phyloP scores from a whole-genome alignment of 805 yeast genomes.

The Ogataea dorogensis region DNA sequence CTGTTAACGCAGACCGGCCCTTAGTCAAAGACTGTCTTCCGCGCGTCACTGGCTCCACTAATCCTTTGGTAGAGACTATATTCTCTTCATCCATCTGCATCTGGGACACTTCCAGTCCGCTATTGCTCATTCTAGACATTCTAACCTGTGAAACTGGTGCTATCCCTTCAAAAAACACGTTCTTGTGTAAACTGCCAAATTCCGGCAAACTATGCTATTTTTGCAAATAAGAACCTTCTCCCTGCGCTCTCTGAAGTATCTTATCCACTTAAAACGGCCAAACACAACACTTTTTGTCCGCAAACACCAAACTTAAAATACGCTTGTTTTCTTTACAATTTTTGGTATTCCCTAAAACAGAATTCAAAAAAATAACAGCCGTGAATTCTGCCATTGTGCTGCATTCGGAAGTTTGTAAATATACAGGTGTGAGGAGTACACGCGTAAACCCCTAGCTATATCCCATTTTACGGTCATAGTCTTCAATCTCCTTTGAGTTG shows the following conservation, averaged over 20 bases:
- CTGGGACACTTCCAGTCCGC: conserved; percentile 23
- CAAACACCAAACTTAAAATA: conserved; percentile 15
- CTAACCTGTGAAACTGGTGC: conserved; percentile 1
- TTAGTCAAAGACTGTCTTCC: conserved; percentile 22
- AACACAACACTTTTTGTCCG: conserved; percentile 2
- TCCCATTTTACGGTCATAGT: conserved; percentile 31
- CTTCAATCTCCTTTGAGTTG: conserved; percentile 25
- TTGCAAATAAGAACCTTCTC: conserved; percentile 2
- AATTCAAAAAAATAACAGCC: conserved; percentile 16
- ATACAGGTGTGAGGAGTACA: conserved; percentile 16
- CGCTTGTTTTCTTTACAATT: conserved; percentile 18
- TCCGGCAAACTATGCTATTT: background rate
- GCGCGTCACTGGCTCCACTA: conserved; percentile 12
- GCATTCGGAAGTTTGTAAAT: conserved; percentile 25
- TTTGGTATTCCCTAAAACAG: conserved; percentile 21
- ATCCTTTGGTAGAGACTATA: conserved; percentile 16
- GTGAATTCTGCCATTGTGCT: conserved; percentile 23
- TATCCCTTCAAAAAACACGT: conserved; percentile 11
- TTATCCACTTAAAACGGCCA: conserved; percentile 2
- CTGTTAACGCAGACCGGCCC: conserved; percentile 30
- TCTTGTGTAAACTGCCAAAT: background rate
- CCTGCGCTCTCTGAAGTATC: conserved; percentile 3
- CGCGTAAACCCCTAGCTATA: conserved; percentile 15
- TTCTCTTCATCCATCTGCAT: conserved; percentile 35
- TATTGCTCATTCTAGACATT: conserved; percentile 8